Evolutionary conservation across 129 eudicot species (phyloP).

Genomic region (Solidago caesia): DNA sequence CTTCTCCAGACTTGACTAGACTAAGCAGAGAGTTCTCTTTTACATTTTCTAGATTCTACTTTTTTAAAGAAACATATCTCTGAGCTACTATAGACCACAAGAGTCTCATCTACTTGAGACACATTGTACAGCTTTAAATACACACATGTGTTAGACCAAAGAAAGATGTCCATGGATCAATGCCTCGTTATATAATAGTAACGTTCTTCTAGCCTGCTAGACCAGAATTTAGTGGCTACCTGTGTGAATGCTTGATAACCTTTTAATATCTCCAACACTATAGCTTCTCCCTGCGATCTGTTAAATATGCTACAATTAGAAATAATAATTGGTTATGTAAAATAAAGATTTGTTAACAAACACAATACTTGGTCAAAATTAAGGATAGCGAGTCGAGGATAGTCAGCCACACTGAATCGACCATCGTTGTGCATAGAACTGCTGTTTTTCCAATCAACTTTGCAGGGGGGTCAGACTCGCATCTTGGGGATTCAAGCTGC

Average conservation of each 20-base stretch:
- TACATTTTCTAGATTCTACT: neutral
- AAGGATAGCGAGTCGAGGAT: conserved; percentile 93
- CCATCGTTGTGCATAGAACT: conserved; percentile 75
- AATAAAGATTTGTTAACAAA: conserved; percentile 9
- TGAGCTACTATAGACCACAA: neutral
- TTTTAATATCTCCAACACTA: conserved; percentile 88
- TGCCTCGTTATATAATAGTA: neutral
- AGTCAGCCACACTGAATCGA: conserved; percentile 93
- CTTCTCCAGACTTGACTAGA: conserved; percentile 6
- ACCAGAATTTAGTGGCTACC: conserved; percentile 40
- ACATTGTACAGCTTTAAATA: neutral
- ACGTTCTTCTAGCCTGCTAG: conserved; percentile 2
- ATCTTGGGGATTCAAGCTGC: conserved; percentile 95
- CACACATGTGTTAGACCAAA: neutral
- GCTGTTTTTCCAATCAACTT: conserved; percentile 70
- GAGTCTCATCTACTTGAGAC: conserved; percentile 10
- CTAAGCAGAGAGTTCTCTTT: conserved; percentile 2
- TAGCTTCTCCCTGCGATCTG: conserved; percentile 99
- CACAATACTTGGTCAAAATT: conserved; percentile 75
- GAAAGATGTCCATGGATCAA: conserved; percentile 7
- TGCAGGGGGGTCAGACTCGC: conserved; percentile 61
- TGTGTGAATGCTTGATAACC: conserved; percentile 99
- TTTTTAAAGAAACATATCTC: neutral
- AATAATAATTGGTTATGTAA: conserved; percentile 5
- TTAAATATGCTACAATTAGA: conserved; percentile 30